phyloP scores from a whole-genome alignment of 352 stramenopile species.

The Phytophthora sansomeana region DNA sequence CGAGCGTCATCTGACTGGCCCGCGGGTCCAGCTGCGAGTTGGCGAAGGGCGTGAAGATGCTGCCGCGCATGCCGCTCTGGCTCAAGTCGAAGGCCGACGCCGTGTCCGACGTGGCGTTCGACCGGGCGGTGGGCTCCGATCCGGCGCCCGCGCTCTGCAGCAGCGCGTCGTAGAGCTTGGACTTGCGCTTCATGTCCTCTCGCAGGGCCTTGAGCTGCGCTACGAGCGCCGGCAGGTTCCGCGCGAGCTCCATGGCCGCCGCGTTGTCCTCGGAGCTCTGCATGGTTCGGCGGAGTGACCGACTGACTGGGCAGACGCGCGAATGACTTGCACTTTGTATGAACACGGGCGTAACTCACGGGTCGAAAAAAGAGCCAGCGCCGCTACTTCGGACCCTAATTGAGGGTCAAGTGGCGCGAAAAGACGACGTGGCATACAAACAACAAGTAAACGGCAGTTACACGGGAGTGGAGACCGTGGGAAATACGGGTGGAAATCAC shows the following conservation, averaged over 20 bases:
- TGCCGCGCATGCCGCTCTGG: slow-evolving; percentile 40
- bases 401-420: not conserved
- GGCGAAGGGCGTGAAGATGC: slow-evolving; percentile 54
- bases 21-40: slow-evolving; percentile 39
- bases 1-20: slow-evolving; percentile 36
- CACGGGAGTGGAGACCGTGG: not conserved
- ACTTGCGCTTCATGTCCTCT: slow-evolving; percentile 74
- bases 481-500: slow-evolving; percentile 5
- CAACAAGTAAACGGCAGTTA: slow-evolving; percentile 3
- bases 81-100: slow-evolving; percentile 21
- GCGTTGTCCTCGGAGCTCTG: slow-evolving; percentile 22
- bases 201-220: slow-evolving; percentile 67
- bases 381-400: not conserved
- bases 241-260: slow-evolving; percentile 52
- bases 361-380: not conserved
- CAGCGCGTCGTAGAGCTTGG: slow-evolving; percentile 75
- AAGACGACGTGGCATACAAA: not conserved
- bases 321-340: too few relatives aligned
- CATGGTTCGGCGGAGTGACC: slow-evolving; percentile 13
- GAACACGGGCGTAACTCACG: not conserved
- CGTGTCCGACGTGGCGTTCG: not conserved
- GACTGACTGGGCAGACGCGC: not conserved
- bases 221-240: slow-evolving; percentile 71
- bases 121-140: not conserved
- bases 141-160: slow-evolving; percentile 28